Conservation (phyloP, 129 eudicot genomes). For the Centella asiatica region DNA sequence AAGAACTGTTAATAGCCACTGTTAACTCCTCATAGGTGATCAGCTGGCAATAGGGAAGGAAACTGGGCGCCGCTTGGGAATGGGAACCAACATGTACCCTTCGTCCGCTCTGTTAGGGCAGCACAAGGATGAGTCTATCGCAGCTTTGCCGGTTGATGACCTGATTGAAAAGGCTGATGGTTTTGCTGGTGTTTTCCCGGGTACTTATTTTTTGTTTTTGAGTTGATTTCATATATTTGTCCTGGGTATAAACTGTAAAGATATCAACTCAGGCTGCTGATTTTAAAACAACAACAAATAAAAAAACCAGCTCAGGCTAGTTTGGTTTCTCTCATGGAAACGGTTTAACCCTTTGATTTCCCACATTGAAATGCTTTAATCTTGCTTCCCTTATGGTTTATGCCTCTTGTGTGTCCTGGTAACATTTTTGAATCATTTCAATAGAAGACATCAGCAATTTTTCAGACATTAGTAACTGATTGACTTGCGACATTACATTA, state of each 20-base stretch:
- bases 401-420: no score
- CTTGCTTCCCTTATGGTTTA: no score
- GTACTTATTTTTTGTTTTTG: conserved; percentile 17
- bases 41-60: conserved; percentile 81
- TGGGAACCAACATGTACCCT: no score
- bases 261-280: no score
- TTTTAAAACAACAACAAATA: no score
- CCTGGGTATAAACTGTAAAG: no score
- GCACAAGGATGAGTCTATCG: conserved; percentile 55
- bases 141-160: conserved; percentile 58
- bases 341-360: no score
- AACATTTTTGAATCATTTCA: no score
- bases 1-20: no score
- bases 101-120: conserved; percentile 71
- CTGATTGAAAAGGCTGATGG: conserved; percentile 82
- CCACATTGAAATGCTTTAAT: no score
- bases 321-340: no score
- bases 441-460: not conserved
- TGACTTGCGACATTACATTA: not conserved
- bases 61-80: conserved; percentile 77
- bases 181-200: conserved; percentile 95
- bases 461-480: conserved; percentile 4
- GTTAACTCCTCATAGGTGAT: conserved; percentile 47
- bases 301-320: no score
- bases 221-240: not conserved